Base-by-base conservation (phyloP, 148 eudicot species). In the Euryodendron excelsum region DNA sequence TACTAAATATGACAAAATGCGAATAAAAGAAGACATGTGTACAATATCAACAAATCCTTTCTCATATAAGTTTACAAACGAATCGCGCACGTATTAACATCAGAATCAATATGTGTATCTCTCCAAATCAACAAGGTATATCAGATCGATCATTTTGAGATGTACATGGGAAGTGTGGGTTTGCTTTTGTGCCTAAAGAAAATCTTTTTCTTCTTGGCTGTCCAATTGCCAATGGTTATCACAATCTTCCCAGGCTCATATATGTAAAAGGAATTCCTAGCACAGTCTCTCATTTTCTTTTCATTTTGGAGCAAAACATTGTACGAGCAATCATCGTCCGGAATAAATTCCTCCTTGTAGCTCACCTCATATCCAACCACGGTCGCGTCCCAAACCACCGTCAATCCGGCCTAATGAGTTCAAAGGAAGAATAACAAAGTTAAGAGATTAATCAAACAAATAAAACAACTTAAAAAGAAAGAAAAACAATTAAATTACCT, bases 241-340 rank as follows among this genome's bases (percentile, higher is more conserved):
- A 90, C 84, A 14, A 94, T 91, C 69, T 83, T 90, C 50, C 98
- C 98, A 6, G 97, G 92, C 79, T 94, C 98, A 68, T 84, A 76
- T 34, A 92, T 85, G 78, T 92, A 87, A 80, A 90, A 94, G 0
- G 92, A 88, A 77, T 85, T 91, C 68, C 94, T 88, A 1, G 82
- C 77, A 50, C 87, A 82, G 20, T 66, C 84, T 64, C 34, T 80
- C 81, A 91, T 80, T 33, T 79, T 90, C 80, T 80, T 89, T 80
- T 92, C 90, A n/a, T 81, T 81, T 15, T 82, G 90, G 36, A 94
- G 68, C 85, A 88, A 76, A 4, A 94, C 80, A 75, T 75, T 86
- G 83, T 94, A 94, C 1, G 98, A 94, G 64, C 98, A 91, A 88
- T 92, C 96, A 62, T 94, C 97, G 0, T 88, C 84, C 9, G 98